Base-by-base conservation (phyloP, 768 basidiomycete species). In the Macrolepiota albuminosa region DNA sequence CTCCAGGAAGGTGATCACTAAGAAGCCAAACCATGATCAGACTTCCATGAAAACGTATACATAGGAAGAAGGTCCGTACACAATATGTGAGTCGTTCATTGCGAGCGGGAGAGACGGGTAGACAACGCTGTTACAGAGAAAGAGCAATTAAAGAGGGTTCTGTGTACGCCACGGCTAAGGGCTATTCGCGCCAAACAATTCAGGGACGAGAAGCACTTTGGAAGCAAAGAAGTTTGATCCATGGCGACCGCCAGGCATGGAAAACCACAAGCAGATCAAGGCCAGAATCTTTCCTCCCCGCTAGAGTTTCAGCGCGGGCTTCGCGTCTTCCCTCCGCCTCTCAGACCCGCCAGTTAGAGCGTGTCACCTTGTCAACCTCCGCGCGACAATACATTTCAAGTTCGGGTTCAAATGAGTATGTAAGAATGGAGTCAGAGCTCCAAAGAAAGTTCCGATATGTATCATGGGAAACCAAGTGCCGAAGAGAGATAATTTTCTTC, bases 141-240 rank as follows among this genome's bases (percentile, higher is more conserved):
- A 29, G 13, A 34, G 59, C 45, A 54, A 58, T 58, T 58, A 56
- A 53, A 54, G 47, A 37, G 24, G 29, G 42, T n/a, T 37, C 47
- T 47, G 54, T 24, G 53, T 61, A 63, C 57, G 60, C 57, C 57
- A 61, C 54, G 43, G 45, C 45, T 47, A 52, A 26, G 59, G 62
- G 52, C 18, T 54, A 47, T 57, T 60, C 56, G 62, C 58, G 47
- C 62, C 53, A 57, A 43, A 6, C 33, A 16, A 43, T 43, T 57
- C 62, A 64, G 63, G 63, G 60, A 47, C 62, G 45, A 56, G 55
- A 53, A 53, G 48, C 47, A 13, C 21, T 26, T 31, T 37, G 26
- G 40, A 42, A 56, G 43, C 37, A 24, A 21, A 56, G 63, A 61
- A 64, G 54, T 64, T 61, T 64, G 63, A 64, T 64, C 57, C 57